phyloP scores from a whole-genome alignment of 768 basidiomycete genomes.

The Mycena latifolia region DNA sequence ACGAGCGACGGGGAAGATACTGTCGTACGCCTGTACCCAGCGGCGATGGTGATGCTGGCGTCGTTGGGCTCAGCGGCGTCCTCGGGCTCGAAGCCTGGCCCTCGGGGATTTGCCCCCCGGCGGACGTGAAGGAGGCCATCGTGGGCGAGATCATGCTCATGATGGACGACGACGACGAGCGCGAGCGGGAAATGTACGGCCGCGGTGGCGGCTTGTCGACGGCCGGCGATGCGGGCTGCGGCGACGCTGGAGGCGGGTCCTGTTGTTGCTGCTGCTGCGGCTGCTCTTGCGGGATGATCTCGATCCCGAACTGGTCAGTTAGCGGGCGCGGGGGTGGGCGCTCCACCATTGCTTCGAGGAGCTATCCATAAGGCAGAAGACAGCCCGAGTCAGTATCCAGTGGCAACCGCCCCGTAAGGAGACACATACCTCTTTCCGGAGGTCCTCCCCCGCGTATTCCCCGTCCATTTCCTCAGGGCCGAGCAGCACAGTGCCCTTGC shows the following conservation, averaged over 20 bases:
- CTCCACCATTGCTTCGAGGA: slow-evolving; percentile 89
- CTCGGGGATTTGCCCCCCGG: slow-evolving; percentile 22
- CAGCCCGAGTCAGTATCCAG: slow-evolving; percentile 14
- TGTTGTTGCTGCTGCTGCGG: slow-evolving; percentile 41
- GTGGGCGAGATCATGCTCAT: slow-evolving; percentile 51
- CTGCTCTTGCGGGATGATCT: slow-evolving; percentile 43
- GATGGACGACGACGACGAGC: slow-evolving; percentile 62
- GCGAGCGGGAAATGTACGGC: slow-evolving; percentile 71
- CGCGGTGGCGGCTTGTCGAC: slow-evolving; percentile 60
- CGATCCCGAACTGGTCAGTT: slow-evolving; percentile 69
- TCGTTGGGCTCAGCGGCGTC: slow-evolving; percentile 42
- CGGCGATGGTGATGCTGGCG: slow-evolving; percentile 36
- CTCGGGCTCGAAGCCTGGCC: slow-evolving; percentile 27
- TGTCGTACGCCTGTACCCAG: slow-evolving; percentile 32
- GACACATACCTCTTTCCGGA: slow-evolving; percentile 77
- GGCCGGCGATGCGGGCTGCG: slow-evolving; percentile 34
- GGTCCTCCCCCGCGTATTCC: slow-evolving; percentile 89
- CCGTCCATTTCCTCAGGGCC: slow-evolving; percentile 91
- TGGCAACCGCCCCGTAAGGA: background rate
- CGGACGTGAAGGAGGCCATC: slow-evolving; percentile 24
- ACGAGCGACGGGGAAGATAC: slow-evolving; percentile 43
- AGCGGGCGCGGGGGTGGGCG: slow-evolving; percentile 83
- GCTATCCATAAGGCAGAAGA: slow-evolving; percentile 52
- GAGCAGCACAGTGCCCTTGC: slow-evolving; percentile 86
- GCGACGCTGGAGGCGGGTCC: slow-evolving; percentile 35